Percentiles rank a stretch among this genome's conserved stretches.
phyloP scores from a whole-genome alignment of 441 rosid species.

The Pelargonium citronellum region DNA sequence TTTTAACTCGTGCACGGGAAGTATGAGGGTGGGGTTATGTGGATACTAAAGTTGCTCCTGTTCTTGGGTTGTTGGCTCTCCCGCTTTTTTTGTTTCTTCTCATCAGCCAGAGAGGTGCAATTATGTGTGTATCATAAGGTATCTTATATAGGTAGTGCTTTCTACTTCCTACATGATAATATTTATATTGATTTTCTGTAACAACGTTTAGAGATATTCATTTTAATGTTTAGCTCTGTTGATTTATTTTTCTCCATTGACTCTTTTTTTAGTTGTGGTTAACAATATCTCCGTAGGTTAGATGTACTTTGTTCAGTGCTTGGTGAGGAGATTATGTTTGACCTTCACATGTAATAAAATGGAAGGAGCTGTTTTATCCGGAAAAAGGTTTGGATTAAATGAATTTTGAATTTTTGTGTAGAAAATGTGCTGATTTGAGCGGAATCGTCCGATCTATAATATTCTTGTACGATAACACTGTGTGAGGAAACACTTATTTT shows the following conservation, averaged over 20 bases:
- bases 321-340: too few relatives aligned
- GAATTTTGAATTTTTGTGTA: too few relatives aligned
- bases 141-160: constrained; percentile 31
- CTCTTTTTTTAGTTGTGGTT: too few relatives aligned
- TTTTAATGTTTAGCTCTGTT: background rate
- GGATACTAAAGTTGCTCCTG: constrained; percentile 23
- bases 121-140: constrained; percentile 41
- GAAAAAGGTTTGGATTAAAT: too few relatives aligned
- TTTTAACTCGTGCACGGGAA: constrained; percentile 6
- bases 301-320: too few relatives aligned
- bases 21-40: constrained; percentile 19
- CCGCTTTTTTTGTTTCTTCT: constrained; percentile 12
- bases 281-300: too few relatives aligned
- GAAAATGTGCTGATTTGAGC: too few relatives aligned
- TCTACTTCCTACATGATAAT: constrained; percentile 27
- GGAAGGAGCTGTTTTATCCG: too few relatives aligned
- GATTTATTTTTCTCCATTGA: background rate
- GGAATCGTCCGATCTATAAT: too few relatives aligned
- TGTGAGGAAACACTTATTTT: too few relatives aligned
- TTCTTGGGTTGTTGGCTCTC: constrained; percentile 21
- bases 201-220: constrained; percentile 26
- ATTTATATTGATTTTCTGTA: constrained; percentile 27
- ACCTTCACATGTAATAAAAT: too few relatives aligned
- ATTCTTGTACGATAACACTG: too few relatives aligned
- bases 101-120: constrained; percentile 27